Conservation (phyloP, 2,329 filamentous ascomycete genomes). For the Sarocladiaceae sp. region DNA sequence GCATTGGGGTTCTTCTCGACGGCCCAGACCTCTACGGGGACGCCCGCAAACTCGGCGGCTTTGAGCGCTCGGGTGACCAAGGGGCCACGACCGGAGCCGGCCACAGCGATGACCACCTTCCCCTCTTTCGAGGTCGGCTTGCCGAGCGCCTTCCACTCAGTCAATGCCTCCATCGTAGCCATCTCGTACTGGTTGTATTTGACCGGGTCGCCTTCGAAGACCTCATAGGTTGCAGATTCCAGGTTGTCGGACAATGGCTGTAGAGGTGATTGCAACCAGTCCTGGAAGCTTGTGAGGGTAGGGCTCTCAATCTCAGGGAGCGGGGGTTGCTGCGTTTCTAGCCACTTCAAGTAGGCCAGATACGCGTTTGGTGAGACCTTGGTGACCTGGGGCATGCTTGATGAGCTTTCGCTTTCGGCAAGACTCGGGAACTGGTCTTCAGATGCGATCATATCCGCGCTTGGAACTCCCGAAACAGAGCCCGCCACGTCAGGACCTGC, state of each 20-base stretch:
- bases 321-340: constrained; percentile 77
- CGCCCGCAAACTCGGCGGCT: constrained; percentile 71
- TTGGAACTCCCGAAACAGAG: constrained; percentile 20
- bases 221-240: constrained; percentile 95
- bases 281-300: constrained; percentile 64
- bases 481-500: constrained; percentile 45
- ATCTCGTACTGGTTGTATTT: constrained; percentile 96
- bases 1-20: constrained; percentile 99
- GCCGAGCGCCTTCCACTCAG: constrained; percentile 68
- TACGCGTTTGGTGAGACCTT: constrained; percentile 36
- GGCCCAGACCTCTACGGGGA: constrained; percentile 82
- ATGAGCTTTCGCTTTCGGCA: constrained; percentile 53
- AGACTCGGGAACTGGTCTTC: constrained; percentile 63
- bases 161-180: constrained; percentile 75
- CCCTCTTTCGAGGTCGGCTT: constrained; percentile 70
- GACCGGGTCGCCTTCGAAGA: constrained; percentile 96
- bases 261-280: constrained; percentile 91
- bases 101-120: constrained; percentile 81
- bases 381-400: not conserved
- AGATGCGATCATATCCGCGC: constrained; percentile 26
- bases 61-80: constrained; percentile 82
- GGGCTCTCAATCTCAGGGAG: constrained; percentile 46
- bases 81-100: constrained; percentile 87
- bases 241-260: constrained; percentile 95
- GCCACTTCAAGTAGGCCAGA: constrained; percentile 75